Percentiles rank a stretch among this genome's conserved stretches.
Evolutionary conservation across 352 stramenopile genomes (phyloP).

Genomic region (Globisporangium acanthophoron): DNA sequence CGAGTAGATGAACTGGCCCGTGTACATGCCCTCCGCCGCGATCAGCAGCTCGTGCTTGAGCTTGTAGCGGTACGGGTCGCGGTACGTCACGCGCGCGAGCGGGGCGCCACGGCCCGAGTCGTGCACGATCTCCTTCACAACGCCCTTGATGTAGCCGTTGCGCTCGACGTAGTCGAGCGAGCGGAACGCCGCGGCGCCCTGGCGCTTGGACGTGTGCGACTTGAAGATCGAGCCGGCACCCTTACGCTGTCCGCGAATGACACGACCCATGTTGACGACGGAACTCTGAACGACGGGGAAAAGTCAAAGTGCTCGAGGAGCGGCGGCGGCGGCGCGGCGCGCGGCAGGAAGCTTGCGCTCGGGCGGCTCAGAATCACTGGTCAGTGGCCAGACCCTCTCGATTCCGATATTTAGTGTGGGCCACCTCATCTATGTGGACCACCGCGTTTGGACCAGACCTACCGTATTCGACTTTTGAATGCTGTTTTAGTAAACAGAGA

Average conservation of each 20-base stretch:
- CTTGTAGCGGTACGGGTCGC: conserved; percentile 89
- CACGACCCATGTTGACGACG: conserved; percentile 67
- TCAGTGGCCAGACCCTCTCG: background rate
- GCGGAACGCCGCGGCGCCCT: conserved; percentile 70
- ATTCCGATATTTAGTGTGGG: background rate
- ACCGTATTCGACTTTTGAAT: background rate
- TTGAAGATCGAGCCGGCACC: conserved; percentile 80
- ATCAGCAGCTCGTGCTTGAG: conserved; percentile 95
- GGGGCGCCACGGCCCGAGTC: conserved; percentile 96
- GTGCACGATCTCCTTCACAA: conserved; percentile 99
- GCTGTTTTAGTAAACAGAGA: no score
- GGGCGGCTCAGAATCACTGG: conserved; percentile 1
- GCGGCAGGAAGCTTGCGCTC: background rate
- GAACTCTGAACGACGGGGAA: conserved; percentile 43
- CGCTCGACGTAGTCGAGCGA: conserved; percentile 90
- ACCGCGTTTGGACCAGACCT: background rate
- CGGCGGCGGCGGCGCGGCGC: background rate
- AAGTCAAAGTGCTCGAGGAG: conserved; percentile 64
- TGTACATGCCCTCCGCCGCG: conserved; percentile 98
- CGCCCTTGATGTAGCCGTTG: conserved; percentile 97
- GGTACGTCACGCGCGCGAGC: conserved; percentile 93
- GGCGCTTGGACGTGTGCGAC: conserved; percentile 78
- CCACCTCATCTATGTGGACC: background rate
- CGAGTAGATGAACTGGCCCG: conserved; percentile 97
- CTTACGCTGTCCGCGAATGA: conserved; percentile 89